Conservation (phyloP, 371 early-diverging fungal genomes). For the Mortierella sp. region DNA sequence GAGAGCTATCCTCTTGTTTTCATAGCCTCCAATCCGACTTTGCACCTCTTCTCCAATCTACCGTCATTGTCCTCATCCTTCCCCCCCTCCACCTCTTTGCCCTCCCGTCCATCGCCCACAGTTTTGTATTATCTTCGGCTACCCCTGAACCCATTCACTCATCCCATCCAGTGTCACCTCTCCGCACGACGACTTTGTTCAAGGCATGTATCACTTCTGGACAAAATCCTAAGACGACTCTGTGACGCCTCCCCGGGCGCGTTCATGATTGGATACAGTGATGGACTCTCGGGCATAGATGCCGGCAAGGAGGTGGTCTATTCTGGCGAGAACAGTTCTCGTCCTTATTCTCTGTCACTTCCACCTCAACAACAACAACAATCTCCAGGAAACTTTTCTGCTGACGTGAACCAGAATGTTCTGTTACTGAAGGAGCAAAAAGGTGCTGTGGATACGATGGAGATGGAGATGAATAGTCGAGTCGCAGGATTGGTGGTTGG, state of each 20-base stretch:
- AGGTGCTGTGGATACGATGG: too few relatives aligned
- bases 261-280: slow-evolving; percentile 33
- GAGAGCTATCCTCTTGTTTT: slow-evolving; percentile 29
- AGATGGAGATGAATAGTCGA: too few relatives aligned
- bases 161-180: slow-evolving; percentile 31
- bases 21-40: not conserved
- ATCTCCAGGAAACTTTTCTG: too few relatives aligned
- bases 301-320: slow-evolving; percentile 36
- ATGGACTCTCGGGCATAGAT: slow-evolving; percentile 42
- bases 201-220: slow-evolving; percentile 27
- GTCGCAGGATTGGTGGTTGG: too few relatives aligned
- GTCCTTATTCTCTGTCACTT: not conserved
- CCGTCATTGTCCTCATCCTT: too few relatives aligned
- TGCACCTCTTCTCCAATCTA: not conserved
- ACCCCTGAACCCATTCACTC: slow-evolving; percentile 28
- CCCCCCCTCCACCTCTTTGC: not conserved
- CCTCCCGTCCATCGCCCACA: not conserved
- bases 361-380: not conserved
- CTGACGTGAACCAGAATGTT: too few relatives aligned
- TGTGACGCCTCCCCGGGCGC: slow-evolving; percentile 43
- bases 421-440: too few relatives aligned
- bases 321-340: slow-evolving; percentile 25
- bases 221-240: slow-evolving; percentile 30
- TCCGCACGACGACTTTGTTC: slow-evolving; percentile 32
- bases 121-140: slow-evolving; percentile 28